These are phyloP conservation scores for Geranomyces variabilis DNA, from an alignment of 192 early-diverging fungal genomes.

Conservation along the genomic window DNA sequence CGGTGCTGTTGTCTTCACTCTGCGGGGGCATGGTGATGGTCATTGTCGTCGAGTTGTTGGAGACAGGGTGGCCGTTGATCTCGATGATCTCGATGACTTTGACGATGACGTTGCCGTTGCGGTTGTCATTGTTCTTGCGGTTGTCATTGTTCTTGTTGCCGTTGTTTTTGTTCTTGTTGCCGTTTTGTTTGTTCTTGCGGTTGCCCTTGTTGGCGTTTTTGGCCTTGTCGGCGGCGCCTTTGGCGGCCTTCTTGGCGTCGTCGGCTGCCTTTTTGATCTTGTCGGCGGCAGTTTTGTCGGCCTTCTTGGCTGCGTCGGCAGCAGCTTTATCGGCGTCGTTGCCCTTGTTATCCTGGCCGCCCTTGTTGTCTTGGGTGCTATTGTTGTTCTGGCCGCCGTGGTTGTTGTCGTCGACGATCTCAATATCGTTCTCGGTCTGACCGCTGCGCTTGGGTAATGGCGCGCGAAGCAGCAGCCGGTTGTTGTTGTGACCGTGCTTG, in stretches of 20 bases:
- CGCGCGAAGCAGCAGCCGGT: background rate
- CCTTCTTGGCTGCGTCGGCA: slow-evolving; percentile 1
- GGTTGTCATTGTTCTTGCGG: background rate
- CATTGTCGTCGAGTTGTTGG: no score
- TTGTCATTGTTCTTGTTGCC: background rate
- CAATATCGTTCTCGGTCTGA: background rate
- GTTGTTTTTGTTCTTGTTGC: background rate
- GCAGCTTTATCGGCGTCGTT: background rate
- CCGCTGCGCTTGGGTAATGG: background rate
- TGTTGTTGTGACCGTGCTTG: background rate
- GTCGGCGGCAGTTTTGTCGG: background rate
- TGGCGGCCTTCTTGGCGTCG: background rate
- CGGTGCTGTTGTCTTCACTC: no score
- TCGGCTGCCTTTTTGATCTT: background rate
- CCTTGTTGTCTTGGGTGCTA: background rate
- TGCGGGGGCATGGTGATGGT: no score
- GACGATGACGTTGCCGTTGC: background rate
- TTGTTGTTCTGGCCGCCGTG: background rate
- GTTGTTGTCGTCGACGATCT: background rate
- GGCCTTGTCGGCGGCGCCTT: background rate
- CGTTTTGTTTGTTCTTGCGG: no score
- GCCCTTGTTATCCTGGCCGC: background rate
- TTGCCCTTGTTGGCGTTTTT: background rate
- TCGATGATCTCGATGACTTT: background rate
- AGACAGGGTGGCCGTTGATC: no score